Evolutionary conservation across 305 asterid species (phyloP), one percentile per base, ranked within the genome.

Genomic region (Solanum hybrid): DNA sequence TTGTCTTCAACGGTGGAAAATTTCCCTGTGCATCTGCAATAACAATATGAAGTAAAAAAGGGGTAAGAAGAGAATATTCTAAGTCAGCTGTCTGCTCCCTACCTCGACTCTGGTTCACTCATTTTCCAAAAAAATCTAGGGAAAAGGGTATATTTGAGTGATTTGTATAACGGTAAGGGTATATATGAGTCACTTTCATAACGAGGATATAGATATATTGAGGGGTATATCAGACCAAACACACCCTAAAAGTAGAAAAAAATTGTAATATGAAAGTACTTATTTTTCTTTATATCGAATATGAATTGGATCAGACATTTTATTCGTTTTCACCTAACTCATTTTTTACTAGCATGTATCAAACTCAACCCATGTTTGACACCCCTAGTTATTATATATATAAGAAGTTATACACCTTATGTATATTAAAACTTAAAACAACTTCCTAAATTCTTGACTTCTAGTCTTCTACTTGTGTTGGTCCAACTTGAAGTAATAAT

Each of bases 11-110:
- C 35, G 95, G 95, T 1, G 97, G 99, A 94, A 92, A 97, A 29
- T 95, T 94, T 88, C 96, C 98, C 88, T 92, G 94, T 90, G 90
- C 93, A 95, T 97, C 99, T 97, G 98, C 18, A 46, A 46, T 46
- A 36, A 29, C 16, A 83, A 46, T 40, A 31, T 46, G 37, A 83
- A 83, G 39, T 36, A 42, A 36, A n/a, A n/a, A 11, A 4, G 16
- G 31, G 57, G 18, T 36, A 28, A 71, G 77, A 71, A 71, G 33
- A 26, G 77, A 71, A 71, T 71, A 28, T 71, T 24, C 20, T 26
- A 26, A 71, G 34, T 71, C 34, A 26, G 33, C 77, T 2, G 4
- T 26, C 77, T 71, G 34, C 77, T 71, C 33, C 8, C 74, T 3
- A 24, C 76, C 33, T 71, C 9, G 33, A 69, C 75, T 4, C 75